Conservation (phyloP, 1,284 basidiomycete species). For the Veloboletus limbatus region DNA sequence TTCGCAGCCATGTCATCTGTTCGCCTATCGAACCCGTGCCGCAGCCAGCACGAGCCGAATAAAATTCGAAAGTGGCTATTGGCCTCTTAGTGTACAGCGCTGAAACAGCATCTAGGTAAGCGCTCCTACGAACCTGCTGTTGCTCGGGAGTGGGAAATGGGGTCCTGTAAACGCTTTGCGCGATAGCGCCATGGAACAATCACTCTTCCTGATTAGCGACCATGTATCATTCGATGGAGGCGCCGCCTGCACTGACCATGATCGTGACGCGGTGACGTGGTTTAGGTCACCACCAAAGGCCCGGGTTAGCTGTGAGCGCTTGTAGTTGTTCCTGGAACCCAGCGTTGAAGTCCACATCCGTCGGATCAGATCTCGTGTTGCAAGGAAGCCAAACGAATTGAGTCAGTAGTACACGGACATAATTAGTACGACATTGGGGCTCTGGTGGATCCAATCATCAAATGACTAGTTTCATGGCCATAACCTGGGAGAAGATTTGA, state of each 20-base stretch:
- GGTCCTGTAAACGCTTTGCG: constrained; percentile 55
- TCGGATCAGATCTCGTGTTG: too few species aligned
- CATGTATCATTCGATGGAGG: constrained; percentile 54
- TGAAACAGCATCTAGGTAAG: neutral
- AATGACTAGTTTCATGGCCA: too few species aligned
- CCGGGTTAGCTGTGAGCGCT: too few species aligned
- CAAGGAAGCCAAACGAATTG: too few species aligned
- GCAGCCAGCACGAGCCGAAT: constrained; percentile 48
- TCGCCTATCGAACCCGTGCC: constrained; percentile 34
- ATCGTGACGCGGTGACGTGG: constrained; percentile 57
- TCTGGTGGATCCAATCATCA: too few species aligned
- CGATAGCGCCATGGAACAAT: constrained; percentile 53
- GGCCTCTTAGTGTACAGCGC: neutral
- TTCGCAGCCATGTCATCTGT: constrained; percentile 47
- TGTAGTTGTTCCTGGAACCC: too few species aligned
- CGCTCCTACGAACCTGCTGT: constrained; percentile 39
- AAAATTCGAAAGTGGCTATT: constrained; percentile 50
- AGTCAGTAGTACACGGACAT: too few species aligned
- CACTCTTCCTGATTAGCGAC: constrained; percentile 40
- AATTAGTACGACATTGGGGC: too few species aligned
- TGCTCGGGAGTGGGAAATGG: constrained; percentile 49
- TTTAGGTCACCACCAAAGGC: constrained; percentile 61
- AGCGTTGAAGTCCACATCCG: too few species aligned
- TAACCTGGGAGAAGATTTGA: too few species aligned
- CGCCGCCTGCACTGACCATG: constrained; percentile 60